These are phyloP conservation scores for Malus hybrid DNA, from an alignment of 331 rosid genomes.

Conservation along the genomic window DNA sequence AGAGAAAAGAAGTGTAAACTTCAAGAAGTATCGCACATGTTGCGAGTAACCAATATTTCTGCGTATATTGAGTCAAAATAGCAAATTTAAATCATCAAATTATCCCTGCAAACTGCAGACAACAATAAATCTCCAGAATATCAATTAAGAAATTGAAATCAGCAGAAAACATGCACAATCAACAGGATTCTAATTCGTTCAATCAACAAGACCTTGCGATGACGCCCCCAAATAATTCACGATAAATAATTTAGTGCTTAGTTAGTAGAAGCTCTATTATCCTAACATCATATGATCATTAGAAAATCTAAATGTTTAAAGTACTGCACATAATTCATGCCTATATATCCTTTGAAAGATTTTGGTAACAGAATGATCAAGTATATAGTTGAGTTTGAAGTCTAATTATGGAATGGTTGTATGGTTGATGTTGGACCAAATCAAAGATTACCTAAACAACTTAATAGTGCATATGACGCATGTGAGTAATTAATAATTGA, in stretches of 20 bases:
- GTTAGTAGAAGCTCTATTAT: background rate
- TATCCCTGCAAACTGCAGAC: background rate
- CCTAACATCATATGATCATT: conserved; percentile 3
- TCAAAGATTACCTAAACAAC: conserved; percentile 17
- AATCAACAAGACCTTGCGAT: background rate
- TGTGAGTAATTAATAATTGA: conserved; percentile 9
- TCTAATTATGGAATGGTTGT: conserved; percentile 13
- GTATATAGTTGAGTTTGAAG: conserved; percentile 12
- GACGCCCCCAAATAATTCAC: background rate
- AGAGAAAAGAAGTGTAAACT: no score
- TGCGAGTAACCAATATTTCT: background rate
- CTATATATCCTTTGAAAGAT: conserved; percentile 13
- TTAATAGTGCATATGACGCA: conserved; percentile 30
- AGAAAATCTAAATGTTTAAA: conserved; percentile 10
- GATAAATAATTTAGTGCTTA: background rate
- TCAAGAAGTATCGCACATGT: no score
- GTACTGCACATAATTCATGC: background rate
- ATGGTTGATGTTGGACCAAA: conserved; percentile 30
- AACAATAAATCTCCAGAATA: background rate
- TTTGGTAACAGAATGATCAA: conserved; percentile 2
- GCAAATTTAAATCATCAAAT: background rate
- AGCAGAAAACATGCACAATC: background rate
- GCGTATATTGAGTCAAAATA: background rate
- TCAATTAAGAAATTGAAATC: background rate
- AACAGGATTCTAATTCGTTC: background rate